Evolutionary conservation across 2,329 filamentous ascomycete species (phyloP).

Genomic region (Tolypocladium tundrense): DNA sequence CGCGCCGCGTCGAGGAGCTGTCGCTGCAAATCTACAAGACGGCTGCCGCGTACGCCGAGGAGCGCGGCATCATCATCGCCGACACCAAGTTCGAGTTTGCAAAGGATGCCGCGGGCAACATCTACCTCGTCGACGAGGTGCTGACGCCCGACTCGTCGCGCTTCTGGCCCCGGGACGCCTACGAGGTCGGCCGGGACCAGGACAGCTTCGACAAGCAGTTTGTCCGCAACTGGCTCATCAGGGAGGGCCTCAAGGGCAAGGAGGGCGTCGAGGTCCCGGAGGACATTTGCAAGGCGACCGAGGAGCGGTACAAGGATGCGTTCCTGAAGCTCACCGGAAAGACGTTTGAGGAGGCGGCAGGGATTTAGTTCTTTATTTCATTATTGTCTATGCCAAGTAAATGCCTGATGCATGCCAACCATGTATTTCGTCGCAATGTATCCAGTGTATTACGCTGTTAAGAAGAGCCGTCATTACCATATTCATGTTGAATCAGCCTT

Average conservation of each 20-base stretch:
- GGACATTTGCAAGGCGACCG: slow-evolving; percentile 27
- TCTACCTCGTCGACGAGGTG: slow-evolving; percentile 61
- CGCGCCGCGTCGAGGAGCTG: slow-evolving; percentile 18
- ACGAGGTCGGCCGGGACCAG: slow-evolving; percentile 60
- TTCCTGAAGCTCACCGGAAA: slow-evolving; percentile 49
- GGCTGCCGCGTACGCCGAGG: slow-evolving; percentile 50
- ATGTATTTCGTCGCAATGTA: not conserved
- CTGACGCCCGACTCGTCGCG: slow-evolving; percentile 75
- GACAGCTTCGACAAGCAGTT: slow-evolving; percentile 85
- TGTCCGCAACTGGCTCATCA: slow-evolving; percentile 71
- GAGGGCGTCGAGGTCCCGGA: slow-evolving; percentile 51
- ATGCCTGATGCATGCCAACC: not conserved
- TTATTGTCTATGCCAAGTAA: not conserved
- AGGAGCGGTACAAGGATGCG: slow-evolving; percentile 9
- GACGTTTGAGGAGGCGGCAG: slow-evolving; percentile 24
- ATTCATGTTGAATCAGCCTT: not conserved
- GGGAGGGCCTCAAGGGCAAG: slow-evolving; percentile 44
- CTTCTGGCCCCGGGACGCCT: slow-evolving; percentile 68
- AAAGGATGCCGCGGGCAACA: slow-evolving; percentile 34
- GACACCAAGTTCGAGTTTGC: slow-evolving; percentile 42
- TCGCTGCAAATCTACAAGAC: slow-evolving; percentile 21
- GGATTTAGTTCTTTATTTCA: not conserved
- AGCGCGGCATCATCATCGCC: slow-evolving; percentile 25
- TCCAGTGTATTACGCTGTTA: too few species aligned
- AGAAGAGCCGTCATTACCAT: not conserved